Base-by-base conservation (phyloP, 768 basidiomycete species). In the Psilocybe subaeruginosa region DNA sequence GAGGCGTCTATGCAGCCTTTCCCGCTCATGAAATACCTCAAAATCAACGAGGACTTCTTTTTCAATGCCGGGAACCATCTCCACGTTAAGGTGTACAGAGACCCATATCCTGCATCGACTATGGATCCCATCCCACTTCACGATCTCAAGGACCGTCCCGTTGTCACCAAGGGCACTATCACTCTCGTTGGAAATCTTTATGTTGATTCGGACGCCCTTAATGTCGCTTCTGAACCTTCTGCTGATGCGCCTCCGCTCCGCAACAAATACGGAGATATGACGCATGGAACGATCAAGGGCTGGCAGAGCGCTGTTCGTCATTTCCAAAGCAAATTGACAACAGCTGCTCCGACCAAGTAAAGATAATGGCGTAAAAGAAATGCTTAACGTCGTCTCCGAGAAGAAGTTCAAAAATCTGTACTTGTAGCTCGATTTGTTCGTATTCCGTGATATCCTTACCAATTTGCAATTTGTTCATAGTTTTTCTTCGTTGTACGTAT, bases 1-100 rank as follows among this genome's bases (percentile, higher is more conserved):
- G 61, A 62, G 53, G 48, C 50, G 3, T 35, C 55, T 1, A 62
- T 62, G 61, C 61, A 62, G 39, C 61, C 61, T 3, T 60, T 60
- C 53, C 58, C 58, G 9, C 37, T 59, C 37, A 59, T 53, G 58
- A 59, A 53, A 35, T 12, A 61, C 46, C 35, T 55, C 43, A 57
- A 57, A 16, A 52, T 57, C 30, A 9, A 50, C 48, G n/a, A 14
- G n/a, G n/a, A 53, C 12, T 56, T 47, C 27, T 62, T 62, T 49
- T 62, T 62, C 43, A 46, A 52, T 16, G 8, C 39, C 9, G 49
- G 56, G 4, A 29, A 47, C 7, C 17, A 3, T 19, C 50, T 62
- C 16, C 50, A n/a, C 12, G 61, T 62, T 23, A 62, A 35, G 1
- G 49, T 62, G 1, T 62, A 62, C 29, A 39, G 30, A 8, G 45